Conservation (phyloP, 2,329 filamentous ascomycete species). For the Ceratocystiopsis sp. region DNA sequence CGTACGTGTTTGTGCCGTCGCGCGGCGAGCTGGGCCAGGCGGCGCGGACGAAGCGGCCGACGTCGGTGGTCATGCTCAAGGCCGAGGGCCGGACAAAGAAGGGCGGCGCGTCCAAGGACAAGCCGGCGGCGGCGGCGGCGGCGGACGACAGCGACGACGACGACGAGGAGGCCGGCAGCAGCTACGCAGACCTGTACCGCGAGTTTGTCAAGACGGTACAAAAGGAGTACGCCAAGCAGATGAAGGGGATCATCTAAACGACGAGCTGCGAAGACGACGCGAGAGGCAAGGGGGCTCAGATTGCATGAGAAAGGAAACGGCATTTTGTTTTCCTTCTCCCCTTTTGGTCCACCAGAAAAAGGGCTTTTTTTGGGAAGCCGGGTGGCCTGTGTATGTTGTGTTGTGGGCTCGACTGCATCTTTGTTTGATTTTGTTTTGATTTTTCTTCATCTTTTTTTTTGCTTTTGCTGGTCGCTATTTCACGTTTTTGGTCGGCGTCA, state of each 20-base stretch:
- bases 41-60: constrained; percentile 88
- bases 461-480: no score
- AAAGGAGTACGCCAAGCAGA: constrained; percentile 46
- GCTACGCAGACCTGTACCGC: constrained; percentile 46
- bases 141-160: constrained; percentile 17
- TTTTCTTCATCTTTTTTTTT: not conserved
- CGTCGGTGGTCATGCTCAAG: constrained; percentile 78
- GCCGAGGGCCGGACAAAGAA: constrained; percentile 27
- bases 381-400: not conserved
- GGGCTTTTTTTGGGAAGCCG: no score
- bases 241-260: constrained; percentile 15
- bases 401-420: not conserved
- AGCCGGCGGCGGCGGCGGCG: constrained; percentile 13
- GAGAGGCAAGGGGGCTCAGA: not conserved
- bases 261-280: not conserved
- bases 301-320: not conserved
- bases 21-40: constrained; percentile 88
- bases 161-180: constrained; percentile 36
- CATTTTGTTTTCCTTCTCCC: not conserved
- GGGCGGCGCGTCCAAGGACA: constrained; percentile 29
- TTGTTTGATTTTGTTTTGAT: not conserved
- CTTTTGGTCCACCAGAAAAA: not conserved
- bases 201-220: constrained; percentile 48
- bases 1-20: constrained; percentile 87
- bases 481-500: no score